Base-by-base conservation (phyloP, 768 basidiomycete species). In the Podaxis rugospora region DNA sequence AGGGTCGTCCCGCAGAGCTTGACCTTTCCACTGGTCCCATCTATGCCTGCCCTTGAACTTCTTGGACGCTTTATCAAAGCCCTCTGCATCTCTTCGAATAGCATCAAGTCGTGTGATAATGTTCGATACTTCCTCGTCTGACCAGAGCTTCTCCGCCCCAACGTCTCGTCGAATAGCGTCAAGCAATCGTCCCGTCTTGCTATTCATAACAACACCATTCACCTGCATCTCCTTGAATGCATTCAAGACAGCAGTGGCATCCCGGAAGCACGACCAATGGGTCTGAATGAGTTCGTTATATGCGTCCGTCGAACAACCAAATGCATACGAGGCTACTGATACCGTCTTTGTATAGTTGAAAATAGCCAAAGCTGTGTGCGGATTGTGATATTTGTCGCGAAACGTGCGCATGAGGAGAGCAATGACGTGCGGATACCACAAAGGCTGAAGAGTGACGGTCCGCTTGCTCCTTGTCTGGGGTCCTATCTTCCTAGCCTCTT, bases 231-330 rank as follows among this genome's bases (percentile, higher is more conserved):
- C 94, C 61, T 87, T 81, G 16, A 96, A 72, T 4, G 88, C 84
- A 18, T 83, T 80, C 55, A 83, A 82, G 0, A 94, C 87, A 27
- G 89, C 91, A 50, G 82, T 79, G 37, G 95, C 74, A 74, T 96
- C 93, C n/a, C 83, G 83, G 77, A 95, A 92, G 58, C 80, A 84
- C 6, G 76, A 73, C 95, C 95, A 98, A 18, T 85, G 84, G n/a
- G 90, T 93, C 67, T 84, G 78, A 27, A 98, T 83, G 18, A 95
- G 80, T 69, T 96, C 93, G 71, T 95, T 93, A 73, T 96, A 97
- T 0, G 88, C 90, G 9, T 80, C 80, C 0, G 94, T 90, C 9
- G 92, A 89, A 72, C 95, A 98, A 2, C 95, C 95, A 66, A 88
- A 88, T 32, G 95, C 88, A 71, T 92, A 98, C 4, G 90, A 93